These are phyloP conservation scores for Xylogone sp. DNA, from an alignment of 2,329 filamentous ascomycete genomes.

Conservation along the genomic window DNA sequence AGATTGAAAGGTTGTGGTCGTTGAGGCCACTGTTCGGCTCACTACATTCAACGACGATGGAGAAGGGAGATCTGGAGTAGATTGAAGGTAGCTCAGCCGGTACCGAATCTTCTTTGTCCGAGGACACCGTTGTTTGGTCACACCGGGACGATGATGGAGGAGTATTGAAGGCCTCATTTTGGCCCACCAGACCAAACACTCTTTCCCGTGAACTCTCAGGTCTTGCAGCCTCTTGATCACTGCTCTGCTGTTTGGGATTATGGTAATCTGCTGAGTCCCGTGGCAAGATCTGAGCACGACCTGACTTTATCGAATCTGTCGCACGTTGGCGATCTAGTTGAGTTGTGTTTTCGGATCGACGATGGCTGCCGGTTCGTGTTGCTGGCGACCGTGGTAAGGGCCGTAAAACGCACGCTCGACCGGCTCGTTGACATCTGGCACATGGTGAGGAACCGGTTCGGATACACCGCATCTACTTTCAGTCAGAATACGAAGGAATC, in stretches of 20 bases:
- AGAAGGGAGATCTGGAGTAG: not conserved
- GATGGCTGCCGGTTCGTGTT: not conserved
- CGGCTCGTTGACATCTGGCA: constrained; percentile 7
- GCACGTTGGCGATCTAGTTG: not conserved
- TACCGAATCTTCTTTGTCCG: not conserved
- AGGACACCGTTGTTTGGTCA: not conserved
- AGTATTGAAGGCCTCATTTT: not conserved
- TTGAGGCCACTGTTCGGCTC: not conserved
- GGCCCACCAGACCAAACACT: not conserved
- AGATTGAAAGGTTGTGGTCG: not conserved
- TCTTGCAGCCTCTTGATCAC: not conserved
- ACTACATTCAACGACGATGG: not conserved
- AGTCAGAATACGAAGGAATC: not conserved
- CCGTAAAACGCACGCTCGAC: constrained; percentile 5
- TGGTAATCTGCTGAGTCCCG: not conserved
- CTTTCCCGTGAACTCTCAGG: not conserved
- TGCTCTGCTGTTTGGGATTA: not conserved
- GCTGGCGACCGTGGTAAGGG: not conserved
- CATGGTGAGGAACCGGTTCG: constrained; percentile 6
- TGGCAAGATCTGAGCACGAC: not conserved
- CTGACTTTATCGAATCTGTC: not conserved
- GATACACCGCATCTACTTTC: constrained; percentile 9
- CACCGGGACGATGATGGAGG: not conserved
- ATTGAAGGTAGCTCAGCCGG: not conserved
- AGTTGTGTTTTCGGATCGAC: not conserved